A percentile compares a stretch with the other conserved stretches of the same genome.
Conservation (phyloP, 1,284 basidiomycete genomes). For the Coriolopsis trogii region DNA sequence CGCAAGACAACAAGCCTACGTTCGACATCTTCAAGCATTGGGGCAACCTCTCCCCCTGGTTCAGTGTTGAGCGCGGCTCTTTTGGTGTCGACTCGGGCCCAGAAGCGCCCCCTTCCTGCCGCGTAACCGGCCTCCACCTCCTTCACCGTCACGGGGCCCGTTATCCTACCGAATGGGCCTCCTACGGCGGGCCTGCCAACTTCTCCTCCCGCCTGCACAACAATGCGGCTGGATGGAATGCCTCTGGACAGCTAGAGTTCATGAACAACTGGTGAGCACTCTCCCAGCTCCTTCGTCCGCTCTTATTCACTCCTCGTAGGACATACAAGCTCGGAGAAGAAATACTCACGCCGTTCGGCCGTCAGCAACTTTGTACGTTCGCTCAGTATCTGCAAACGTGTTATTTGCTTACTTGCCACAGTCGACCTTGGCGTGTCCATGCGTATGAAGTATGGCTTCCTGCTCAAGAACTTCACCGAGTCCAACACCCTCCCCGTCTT, state of each 20-base stretch:
- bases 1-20: slow-evolving; percentile 27
- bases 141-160: slow-evolving; percentile 82
- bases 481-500: slow-evolving; percentile 78
- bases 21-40: slow-evolving; percentile 76
- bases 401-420: slow-evolving; percentile 29
- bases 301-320: slow-evolving; percentile 42
- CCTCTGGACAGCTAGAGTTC: slow-evolving; percentile 66
- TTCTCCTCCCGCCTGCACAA: slow-evolving; percentile 62
- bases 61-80: slow-evolving; percentile 64
- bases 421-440: slow-evolving; percentile 74
- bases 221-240: slow-evolving; percentile 58
- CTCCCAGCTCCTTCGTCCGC: no score
- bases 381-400: not conserved
- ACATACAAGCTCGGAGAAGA: slow-evolving; percentile 84
- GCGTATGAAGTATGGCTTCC: slow-evolving; percentile 80
- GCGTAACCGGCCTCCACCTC: slow-evolving; percentile 73
- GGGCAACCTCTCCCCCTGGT: slow-evolving; percentile 88
- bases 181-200: slow-evolving; percentile 67
- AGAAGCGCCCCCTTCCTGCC: slow-evolving; percentile 69
- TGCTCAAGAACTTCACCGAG: slow-evolving; percentile 81
- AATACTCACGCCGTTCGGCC: slow-evolving; percentile 80
- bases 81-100: slow-evolving; percentile 79
- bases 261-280: slow-evolving; percentile 78
- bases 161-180: slow-evolving; percentile 73
- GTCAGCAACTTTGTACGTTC: slow-evolving; percentile 70